Evolutionary conservation across 2,329 filamentous ascomycete species (phyloP).

Genomic region (Verticillium longisporum): DNA sequence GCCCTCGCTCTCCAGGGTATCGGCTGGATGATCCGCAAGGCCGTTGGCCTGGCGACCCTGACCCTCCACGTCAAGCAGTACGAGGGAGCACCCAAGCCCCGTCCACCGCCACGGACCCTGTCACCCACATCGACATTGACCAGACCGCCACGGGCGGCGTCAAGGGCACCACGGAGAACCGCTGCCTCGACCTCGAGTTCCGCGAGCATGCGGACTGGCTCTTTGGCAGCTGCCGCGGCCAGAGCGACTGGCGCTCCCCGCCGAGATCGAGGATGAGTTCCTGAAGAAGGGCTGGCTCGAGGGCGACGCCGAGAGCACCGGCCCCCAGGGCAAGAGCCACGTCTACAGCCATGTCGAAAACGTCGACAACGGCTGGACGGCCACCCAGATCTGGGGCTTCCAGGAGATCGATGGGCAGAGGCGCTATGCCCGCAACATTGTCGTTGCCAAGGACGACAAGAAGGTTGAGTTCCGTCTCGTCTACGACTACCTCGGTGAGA

Average conservation of each 20-base stretch:
- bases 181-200: constrained; percentile 41
- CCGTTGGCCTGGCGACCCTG: constrained; percentile 61
- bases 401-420: constrained; percentile 45
- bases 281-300: constrained; percentile 53
- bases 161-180: constrained; percentile 53
- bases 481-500: constrained; percentile 40
- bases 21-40: constrained; percentile 66
- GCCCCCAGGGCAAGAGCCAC: constrained; percentile 52
- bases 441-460: constrained; percentile 43
- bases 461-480: constrained; percentile 45
- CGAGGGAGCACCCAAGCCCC: constrained; percentile 34
- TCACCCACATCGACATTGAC: constrained; percentile 62
- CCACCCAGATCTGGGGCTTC: constrained; percentile 55
- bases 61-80: constrained; percentile 57
- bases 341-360: constrained; percentile 58
- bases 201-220: constrained; percentile 71
- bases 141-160: constrained; percentile 68
- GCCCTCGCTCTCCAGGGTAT: constrained; percentile 68
- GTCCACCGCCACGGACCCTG: constrained; percentile 26
- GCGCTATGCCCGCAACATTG: constrained; percentile 44
- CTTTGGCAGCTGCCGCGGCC: constrained; percentile 65
- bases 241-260: constrained; percentile 39
- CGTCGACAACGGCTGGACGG: constrained; percentile 45
- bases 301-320: constrained; percentile 42
- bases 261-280: constrained; percentile 47